Base-by-base conservation (phyloP, 768 basidiomycete genomes). In the Mycena chlorophos region DNA sequence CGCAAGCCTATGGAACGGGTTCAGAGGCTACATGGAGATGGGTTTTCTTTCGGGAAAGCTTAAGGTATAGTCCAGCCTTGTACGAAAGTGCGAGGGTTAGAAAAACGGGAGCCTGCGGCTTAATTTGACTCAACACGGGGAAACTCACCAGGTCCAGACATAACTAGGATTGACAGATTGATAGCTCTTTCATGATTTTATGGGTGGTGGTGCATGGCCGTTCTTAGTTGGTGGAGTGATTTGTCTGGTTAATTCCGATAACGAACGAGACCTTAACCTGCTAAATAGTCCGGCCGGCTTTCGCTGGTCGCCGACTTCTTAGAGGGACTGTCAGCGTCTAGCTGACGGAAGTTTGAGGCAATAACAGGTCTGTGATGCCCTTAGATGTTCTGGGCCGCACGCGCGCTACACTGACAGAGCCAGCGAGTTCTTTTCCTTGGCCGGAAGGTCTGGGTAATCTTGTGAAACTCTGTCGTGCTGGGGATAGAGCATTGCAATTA, bases 221-320 rank as follows among this genome's bases (percentile, higher is more conserved):
- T 88, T 88, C 85, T 87, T 88, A 87, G 86, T 88, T 88, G 81
- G 84, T 76, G 87, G 87, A 90, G 88, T 89, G 89, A 90, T 89
- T 90, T 90, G 89, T 91, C 89, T 90, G 89, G 88, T 89, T 90
- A 89, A 91, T 89, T 89, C 86, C 83, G 87, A 90, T 89, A 89
- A 89, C 83, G 84, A 90, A 88, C 82, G 87, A 90, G 87, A 90
- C 88, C 86, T 88, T 87, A 85, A 86, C 86, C 85, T 88, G 87
- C 88, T 89, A 87, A 89, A 88, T 90, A 89, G 87, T 79, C 86
- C 78, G 83, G 81, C 79, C 73, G 81, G 79, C 84, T 83, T 82
- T 78, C 62, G 86, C 81, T 85, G 84, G 84, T 81, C 80, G 78
- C 75, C 65, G 82, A 80, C 86, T 88, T 89, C 86, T 88, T 88